These are phyloP conservation scores for Coemansia pectinata DNA, from an alignment of 192 early-diverging fungal genomes.

Conservation along the genomic window DNA sequence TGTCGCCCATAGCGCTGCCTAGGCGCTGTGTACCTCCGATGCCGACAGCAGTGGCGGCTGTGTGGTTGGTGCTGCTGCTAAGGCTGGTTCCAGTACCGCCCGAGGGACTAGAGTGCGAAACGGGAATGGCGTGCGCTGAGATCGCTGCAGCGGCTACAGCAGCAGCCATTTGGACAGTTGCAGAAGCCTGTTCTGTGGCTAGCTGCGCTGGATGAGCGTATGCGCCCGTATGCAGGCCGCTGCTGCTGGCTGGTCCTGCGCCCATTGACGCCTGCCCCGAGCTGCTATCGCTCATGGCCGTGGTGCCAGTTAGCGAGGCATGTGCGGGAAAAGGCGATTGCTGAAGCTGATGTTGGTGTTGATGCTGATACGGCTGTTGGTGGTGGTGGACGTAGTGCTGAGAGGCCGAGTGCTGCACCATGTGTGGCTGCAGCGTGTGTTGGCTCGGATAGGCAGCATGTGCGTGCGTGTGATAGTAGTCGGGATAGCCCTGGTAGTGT, in stretches of 20 bases:
- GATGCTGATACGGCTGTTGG: slow-evolving; percentile 13
- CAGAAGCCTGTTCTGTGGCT: slow-evolving; percentile 37
- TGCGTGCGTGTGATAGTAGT: slow-evolving; percentile 35
- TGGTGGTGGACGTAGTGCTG: slow-evolving; percentile 12
- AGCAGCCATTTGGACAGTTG: slow-evolving; percentile 42
- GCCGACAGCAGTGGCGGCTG: slow-evolving; percentile 6
- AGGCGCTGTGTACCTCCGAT: slow-evolving; percentile 8
- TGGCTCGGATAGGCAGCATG: slow-evolving; percentile 15
- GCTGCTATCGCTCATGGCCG: slow-evolving; percentile 34
- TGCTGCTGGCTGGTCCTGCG: slow-evolving; percentile 9
- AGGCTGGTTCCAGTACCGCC: slow-evolving; percentile 12
- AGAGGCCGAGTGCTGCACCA: slow-evolving; percentile 13
- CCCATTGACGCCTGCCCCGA: slow-evolving; percentile 25
- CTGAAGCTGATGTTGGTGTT: slow-evolving; percentile 24
- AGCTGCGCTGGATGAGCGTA: slow-evolving; percentile 22
- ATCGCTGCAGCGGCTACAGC: slow-evolving; percentile 48
- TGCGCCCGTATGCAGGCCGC: slow-evolving; percentile 26
- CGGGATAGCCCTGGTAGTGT: slow-evolving; percentile 24
- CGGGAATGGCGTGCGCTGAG: slow-evolving; percentile 38
- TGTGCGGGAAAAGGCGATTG: slow-evolving; percentile 36
- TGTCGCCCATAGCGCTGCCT: slow-evolving; percentile 24
- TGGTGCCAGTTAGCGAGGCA: slow-evolving; percentile 21
- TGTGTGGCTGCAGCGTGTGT: slow-evolving; percentile 23
- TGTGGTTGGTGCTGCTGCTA: slow-evolving; percentile 11
- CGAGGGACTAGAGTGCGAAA: slow-evolving; percentile 4